phyloP scores from a whole-genome alignment of 495 filamentous ascomycete species.

The Annulohypoxylon moriforme region DNA sequence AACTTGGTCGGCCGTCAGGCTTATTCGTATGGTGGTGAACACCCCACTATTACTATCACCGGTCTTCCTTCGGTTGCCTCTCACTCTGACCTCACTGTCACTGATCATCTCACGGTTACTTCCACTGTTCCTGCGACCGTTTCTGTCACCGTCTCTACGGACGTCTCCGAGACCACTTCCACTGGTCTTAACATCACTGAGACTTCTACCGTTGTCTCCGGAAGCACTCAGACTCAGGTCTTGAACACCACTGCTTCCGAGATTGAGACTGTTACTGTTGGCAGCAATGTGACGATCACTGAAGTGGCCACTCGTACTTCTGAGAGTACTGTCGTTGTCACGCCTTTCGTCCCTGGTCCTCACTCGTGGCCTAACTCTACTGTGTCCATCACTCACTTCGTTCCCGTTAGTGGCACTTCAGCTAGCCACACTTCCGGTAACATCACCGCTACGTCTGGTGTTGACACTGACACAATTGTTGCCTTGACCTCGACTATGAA shows the following conservation, averaged over 20 bases:
- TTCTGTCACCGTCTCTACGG: slow-evolving; percentile 4
- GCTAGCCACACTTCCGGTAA: neutral
- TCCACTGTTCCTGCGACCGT: slow-evolving; percentile 4
- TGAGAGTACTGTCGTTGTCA: neutral
- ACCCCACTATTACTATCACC: slow-evolving; percentile 20
- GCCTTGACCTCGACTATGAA: neutral
- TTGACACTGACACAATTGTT: neutral
- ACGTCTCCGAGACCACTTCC: slow-evolving; percentile 2
- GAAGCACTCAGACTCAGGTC: neutral
- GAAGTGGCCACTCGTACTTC: slow-evolving; percentile 1
- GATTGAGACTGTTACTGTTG: neutral
- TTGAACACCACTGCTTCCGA: neutral
- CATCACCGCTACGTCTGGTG: neutral
- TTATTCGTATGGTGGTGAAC: slow-evolving; percentile 28
- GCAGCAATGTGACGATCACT: slow-evolving; percentile 8
- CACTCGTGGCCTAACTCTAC: neutral
- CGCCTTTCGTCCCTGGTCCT: neutral
- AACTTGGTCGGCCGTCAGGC: slow-evolving; percentile 3
- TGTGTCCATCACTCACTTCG: neutral
- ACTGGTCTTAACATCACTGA: slow-evolving; percentile 12
- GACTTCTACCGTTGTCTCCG: neutral
- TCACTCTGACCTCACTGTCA: neutral
- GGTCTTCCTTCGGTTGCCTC: neutral
- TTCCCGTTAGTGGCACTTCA: neutral
- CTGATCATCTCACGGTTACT: slow-evolving; percentile 14